Conservation (phyloP, 257 asterid species). For the Capsicum pubescens region DNA sequence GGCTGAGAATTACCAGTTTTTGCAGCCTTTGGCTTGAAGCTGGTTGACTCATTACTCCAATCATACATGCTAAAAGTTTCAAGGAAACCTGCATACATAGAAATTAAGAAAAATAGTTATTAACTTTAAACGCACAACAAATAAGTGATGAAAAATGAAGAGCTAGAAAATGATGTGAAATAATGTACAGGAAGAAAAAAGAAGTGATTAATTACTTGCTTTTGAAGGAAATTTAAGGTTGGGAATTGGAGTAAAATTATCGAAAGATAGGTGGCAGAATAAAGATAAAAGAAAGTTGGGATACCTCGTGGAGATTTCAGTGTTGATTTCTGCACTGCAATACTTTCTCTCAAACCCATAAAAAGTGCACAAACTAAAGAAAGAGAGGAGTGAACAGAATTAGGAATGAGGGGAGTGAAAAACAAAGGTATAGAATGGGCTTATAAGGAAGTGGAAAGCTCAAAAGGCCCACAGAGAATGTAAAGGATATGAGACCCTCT, state of each 20-base stretch:
- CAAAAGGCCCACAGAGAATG: background rate
- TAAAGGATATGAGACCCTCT: constrained; percentile 26
- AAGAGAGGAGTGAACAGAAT: constrained; percentile 29
- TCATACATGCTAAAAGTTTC: constrained; percentile 33
- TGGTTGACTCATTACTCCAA: constrained; percentile 29
- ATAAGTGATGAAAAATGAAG: background rate
- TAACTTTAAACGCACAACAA: background rate
- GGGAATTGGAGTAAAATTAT: constrained; percentile 6
- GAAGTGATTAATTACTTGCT: background rate
- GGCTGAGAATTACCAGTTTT: constrained; percentile 38
- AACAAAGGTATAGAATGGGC: constrained; percentile 40
- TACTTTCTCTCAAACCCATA: constrained; percentile 59
- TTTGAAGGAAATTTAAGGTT: background rate
- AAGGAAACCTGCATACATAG: constrained; percentile 44
- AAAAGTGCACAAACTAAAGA: constrained; percentile 32
- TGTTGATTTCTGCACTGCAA: constrained; percentile 49
- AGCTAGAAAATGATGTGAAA: background rate
- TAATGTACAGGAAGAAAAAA: background rate
- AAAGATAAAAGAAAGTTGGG: background rate
- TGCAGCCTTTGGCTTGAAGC: constrained; percentile 30
- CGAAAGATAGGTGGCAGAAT: constrained; percentile 25
- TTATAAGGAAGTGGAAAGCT: constrained; percentile 48
- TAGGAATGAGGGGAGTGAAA: constrained; percentile 29
- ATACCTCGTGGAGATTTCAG: constrained; percentile 60
- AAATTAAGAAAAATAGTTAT: background rate